Percentiles rank a stretch among this genome's conserved stretches.
Conservation (phyloP, 2,329 filamentous ascomycete genomes). For the Sphaerostilbella broomeana region DNA sequence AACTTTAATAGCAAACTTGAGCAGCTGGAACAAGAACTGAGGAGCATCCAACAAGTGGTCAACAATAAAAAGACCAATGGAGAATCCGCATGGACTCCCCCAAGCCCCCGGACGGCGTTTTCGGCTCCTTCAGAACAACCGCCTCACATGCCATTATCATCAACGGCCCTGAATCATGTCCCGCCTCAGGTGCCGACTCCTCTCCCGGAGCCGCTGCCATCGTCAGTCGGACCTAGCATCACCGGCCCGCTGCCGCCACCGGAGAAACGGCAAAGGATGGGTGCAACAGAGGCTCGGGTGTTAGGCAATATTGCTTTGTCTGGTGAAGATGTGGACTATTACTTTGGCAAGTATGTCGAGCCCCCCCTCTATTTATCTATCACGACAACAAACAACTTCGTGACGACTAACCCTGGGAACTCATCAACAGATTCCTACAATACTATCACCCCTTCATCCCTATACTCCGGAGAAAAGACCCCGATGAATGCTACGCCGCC, state of each 20-base stretch:
- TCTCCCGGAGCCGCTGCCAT: slow-evolving; percentile 20
- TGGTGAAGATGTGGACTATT: slow-evolving; percentile 48
- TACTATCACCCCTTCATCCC: slow-evolving; percentile 48
- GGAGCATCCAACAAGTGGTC: slow-evolving; percentile 48
- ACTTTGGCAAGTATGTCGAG: slow-evolving; percentile 42
- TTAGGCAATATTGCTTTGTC: slow-evolving; percentile 43
- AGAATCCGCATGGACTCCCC: slow-evolving; percentile 22
- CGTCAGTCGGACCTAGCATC: too few relatives aligned
- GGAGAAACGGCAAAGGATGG: slow-evolving; percentile 18
- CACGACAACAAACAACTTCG: neutral
- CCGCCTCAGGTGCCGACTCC: slow-evolving; percentile 19
- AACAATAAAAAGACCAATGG: slow-evolving; percentile 19
- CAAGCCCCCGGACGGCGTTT: slow-evolving; percentile 23
- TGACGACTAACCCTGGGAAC: too few relatives aligned
- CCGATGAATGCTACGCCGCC: slow-evolving; percentile 44
- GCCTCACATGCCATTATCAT: too few relatives aligned
- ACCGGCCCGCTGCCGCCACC: slow-evolving; percentile 19
- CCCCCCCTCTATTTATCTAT: neutral
- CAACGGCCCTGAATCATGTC: slow-evolving; percentile 9
- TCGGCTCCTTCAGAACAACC: slow-evolving; percentile 19
- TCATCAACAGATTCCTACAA: slow-evolving; percentile 43
- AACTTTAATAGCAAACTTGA: slow-evolving; percentile 43
- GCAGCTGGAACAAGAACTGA: slow-evolving; percentile 48
- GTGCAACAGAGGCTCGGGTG: slow-evolving; percentile 34
- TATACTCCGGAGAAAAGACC: slow-evolving; percentile 42